Evolutionary conservation across 2,329 filamentous ascomycete species (phyloP), one percentile per base, ranked within the genome.

Genomic region (Pyricularia sp.): DNA sequence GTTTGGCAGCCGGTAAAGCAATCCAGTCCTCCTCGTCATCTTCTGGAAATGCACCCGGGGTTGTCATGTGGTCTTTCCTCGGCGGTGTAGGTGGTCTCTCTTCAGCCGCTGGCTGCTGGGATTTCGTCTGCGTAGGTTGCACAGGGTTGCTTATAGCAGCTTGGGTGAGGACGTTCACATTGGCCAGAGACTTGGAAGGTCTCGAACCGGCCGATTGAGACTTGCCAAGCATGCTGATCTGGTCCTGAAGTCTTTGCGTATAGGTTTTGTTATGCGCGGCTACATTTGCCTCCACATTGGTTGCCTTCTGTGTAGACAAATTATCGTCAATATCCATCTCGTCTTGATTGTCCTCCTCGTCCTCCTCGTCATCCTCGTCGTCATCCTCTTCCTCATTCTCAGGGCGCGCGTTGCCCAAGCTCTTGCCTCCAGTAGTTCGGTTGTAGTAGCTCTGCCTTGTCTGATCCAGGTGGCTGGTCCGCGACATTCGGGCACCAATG

Each of bases 191-290:
- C 70, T 86, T 87, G 1, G 84, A 82, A 20, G 80, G 77, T 55
- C 83, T 80, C 23, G 80, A 75, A 66, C 80, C 79, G 64, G 79
- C 82, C 5, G 84, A 77, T 70, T 87, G 86, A 0, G 83, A 82
- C 72, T 90, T 86, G 20, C 87, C 87, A 66, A 90, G 80, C 80
- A 86, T 86, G 75, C 89, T 97, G 74, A 99, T 98, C 74, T 94
- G 93, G 74, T 98, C 94, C 72, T 97, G 93, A 20, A 99, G 83
- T 63, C 92, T 86, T 77, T 98, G 94, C 0, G 95, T 97, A n/a
- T 95, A 96, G 0, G 93, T 94, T 77, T 96, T 96, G 79, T 89
- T 93, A 75, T 94, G 90, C 2, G 85, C 78, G 6, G 85, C 83
- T 33, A 83, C 82, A 63, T 84, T 84, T 1, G 79, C 77, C 20